These are phyloP conservation scores for Lasiosphaeriaceae sp. DNA, from an alignment of 495 filamentous ascomycete genomes.

Conservation along the genomic window DNA sequence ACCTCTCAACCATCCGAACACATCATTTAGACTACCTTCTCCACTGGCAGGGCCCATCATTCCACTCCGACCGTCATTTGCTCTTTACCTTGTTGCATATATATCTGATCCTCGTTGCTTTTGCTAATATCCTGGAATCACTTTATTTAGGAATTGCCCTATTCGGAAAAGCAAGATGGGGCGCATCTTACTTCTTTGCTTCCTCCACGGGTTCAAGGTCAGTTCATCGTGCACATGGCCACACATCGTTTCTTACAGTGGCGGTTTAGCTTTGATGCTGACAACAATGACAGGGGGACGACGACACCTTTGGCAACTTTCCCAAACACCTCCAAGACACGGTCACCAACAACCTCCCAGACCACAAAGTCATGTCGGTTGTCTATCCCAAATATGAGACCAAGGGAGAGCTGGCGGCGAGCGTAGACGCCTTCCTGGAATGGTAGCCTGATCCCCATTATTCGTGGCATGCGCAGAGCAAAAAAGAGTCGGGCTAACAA, in stretches of 20 bases:
- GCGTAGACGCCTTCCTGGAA: conserved; percentile 72
- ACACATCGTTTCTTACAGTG: too few relatives aligned
- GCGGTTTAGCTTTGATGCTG: background rate
- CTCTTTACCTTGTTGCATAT: too few relatives aligned
- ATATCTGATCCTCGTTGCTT: too few relatives aligned
- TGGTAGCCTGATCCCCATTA: too few relatives aligned
- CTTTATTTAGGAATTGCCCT: background rate
- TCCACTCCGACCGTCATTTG: too few relatives aligned
- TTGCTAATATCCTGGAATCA: background rate
- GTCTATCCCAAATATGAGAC: conserved; percentile 93
- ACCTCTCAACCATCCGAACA: too few relatives aligned
- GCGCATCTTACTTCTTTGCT: conserved; percentile 80
- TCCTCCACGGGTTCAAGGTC: conserved; percentile 95
- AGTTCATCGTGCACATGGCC: too few relatives aligned
- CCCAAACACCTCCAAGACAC: conserved; percentile 66
- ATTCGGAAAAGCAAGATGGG: conserved; percentile 34
- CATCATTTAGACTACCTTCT: too few relatives aligned
- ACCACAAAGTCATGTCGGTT: conserved; percentile 62
- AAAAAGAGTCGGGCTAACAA: too few relatives aligned
- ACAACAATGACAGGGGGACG: conserved; percentile 58
- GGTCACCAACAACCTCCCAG: conserved; percentile 65
- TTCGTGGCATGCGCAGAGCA: too few relatives aligned
- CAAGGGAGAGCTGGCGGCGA: conserved; percentile 73
- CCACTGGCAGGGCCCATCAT: too few relatives aligned
- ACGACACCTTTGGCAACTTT: conserved; percentile 80